Base-by-base conservation (phyloP, 768 basidiomycete genomes). In the Leucosporidium yakuticum region DNA sequence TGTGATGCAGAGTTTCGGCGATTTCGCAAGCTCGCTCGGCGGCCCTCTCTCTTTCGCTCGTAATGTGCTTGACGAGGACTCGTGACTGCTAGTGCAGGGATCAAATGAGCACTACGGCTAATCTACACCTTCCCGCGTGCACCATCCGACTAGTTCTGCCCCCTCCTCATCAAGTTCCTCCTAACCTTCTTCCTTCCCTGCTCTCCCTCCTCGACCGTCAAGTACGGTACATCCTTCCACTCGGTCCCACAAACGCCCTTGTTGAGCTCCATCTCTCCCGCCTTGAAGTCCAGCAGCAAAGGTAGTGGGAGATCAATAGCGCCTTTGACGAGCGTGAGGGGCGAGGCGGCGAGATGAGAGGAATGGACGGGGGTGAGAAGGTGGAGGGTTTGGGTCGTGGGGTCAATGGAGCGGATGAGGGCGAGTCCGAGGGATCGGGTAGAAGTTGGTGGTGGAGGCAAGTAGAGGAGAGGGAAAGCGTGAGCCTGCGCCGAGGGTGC, bases 271-370 rank as follows among this genome's bases (percentile, higher is more conserved):
- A 32, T 29, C 73, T 78, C 14, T 77, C 78, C 23, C 34, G 60
- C 69, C n/a, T 54, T 48, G 77, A 86, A 88, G 77, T 94, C 91
- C 60, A 96, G 80, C 87, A 91, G 85, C 0, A 88, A 91, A 86
- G 88, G 88, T 0, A 92, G 80, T 0, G 93, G 93, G 0, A 96
- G 79, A 77, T 94, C 91, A 74, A 93, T 81, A 76, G 92, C 91
- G 12, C 93, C 93, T 77, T 89, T 92, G 56, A 95, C 85, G 4
- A 95, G 74, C 25, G 71, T 6, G 84, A 79, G 29, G 75, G 76
- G 21, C 76, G 73, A 12, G 19, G 27, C 20, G 0, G 75, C 69
- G 4, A 95, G 81, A 1, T 82, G 51, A 0, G 75, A 62, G 0
- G 83, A 78, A 0, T 87, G 85, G 1, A 92, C 68, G 0, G 94